Percentiles rank a stretch among this genome's conserved stretches.
Evolutionary conservation across 192 early-diverging fungal genomes (phyloP).

Genomic region (Funneliformis mosseae): DNA sequence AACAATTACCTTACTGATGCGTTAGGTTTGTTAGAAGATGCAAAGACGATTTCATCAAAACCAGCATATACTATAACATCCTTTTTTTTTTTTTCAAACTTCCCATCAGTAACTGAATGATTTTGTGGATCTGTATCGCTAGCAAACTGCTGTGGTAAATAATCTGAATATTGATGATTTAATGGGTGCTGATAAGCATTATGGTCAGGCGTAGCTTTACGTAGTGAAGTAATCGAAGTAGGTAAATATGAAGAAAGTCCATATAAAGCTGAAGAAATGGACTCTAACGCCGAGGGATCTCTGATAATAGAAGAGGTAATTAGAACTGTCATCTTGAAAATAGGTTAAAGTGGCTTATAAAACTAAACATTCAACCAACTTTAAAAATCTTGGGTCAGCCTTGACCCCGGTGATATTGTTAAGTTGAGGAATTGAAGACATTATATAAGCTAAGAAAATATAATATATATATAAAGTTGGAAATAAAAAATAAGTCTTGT

Average conservation of each 20-base stretch:
- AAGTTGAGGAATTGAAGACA: neutral
- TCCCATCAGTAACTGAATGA: neutral
- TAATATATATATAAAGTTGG: too few species aligned
- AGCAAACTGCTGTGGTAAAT: slow-evolving; percentile 8
- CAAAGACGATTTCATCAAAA: slow-evolving; percentile 38
- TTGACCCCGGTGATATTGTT: slow-evolving; percentile 10
- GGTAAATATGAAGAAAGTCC: slow-evolving; percentile 67
- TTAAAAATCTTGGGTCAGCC: slow-evolving; percentile 26
- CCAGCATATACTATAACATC: slow-evolving; percentile 36
- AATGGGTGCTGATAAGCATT: neutral
- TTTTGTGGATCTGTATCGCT: slow-evolving; percentile 1
- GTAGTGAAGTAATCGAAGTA: slow-evolving; percentile 34
- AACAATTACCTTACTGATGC: neutral
- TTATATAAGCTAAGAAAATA: neutral
- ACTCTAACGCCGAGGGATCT: slow-evolving; percentile 65
- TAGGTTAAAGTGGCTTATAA: neutral
- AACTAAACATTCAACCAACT: neutral
- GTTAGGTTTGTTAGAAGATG: neutral
- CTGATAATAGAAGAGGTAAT: slow-evolving; percentile 33
- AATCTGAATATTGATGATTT: slow-evolving; percentile 2
- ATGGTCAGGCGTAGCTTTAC: slow-evolving; percentile 3
- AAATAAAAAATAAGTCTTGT: too few species aligned
- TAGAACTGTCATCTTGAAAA: neutral
- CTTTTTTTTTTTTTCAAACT: slow-evolving; percentile 20
- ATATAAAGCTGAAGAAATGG: slow-evolving; percentile 60